Conservation (phyloP, 2,329 filamentous ascomycete species). For the Trichoderma guizhouense region DNA sequence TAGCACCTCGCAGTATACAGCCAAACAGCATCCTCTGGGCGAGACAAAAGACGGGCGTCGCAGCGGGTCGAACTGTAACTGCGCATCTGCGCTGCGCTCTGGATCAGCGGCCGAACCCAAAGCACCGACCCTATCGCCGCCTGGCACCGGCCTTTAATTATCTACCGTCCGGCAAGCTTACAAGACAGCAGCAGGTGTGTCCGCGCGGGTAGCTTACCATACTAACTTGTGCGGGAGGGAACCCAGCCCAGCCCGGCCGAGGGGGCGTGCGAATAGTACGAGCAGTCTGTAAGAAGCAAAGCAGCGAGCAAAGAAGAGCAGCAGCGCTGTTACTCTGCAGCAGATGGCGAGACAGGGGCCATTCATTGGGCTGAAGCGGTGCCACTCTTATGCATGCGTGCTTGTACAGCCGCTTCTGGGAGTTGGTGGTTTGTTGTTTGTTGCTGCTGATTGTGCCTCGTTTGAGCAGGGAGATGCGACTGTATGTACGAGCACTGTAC, state of each 20-base stretch:
- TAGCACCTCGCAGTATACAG: not conserved
- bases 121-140: conserved; percentile 14
- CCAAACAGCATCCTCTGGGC: not conserved
- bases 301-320: not conserved
- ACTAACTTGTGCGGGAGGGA: not conserved
- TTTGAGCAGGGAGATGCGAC: not conserved
- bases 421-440: not conserved
- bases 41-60: conserved; percentile 5
- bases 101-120: conserved; percentile 3
- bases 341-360: not conserved
- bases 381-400: not conserved
- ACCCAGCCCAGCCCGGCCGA: not conserved
- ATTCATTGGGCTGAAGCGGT: not conserved
- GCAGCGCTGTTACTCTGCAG: not conserved
- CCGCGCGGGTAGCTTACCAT: not conserved
- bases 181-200: not conserved
- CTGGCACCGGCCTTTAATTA: not conserved
- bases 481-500: not conserved
- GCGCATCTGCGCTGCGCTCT: not conserved
- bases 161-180: not conserved
- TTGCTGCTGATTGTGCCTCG: not conserved
- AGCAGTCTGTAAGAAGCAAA: too few relatives aligned
- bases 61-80: not conserved
- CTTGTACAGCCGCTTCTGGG: not conserved
- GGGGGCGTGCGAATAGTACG: not conserved